Conservation (phyloP, 2,329 filamentous ascomycete genomes). For the Penicillium sp. region DNA sequence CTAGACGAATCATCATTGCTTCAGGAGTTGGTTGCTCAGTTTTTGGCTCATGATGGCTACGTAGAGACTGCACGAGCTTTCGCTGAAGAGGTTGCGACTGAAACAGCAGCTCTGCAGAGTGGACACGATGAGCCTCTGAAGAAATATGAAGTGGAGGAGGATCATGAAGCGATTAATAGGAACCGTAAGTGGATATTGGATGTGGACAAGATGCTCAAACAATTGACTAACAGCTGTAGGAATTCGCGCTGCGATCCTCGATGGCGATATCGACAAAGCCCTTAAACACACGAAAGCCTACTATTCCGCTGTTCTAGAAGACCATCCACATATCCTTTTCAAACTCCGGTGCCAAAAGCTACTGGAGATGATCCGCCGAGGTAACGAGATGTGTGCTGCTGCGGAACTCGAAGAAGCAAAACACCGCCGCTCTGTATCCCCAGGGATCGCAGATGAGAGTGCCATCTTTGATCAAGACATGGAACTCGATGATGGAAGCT, state of each 20-base stretch:
- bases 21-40: constrained; percentile 82
- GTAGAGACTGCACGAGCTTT: constrained; percentile 91
- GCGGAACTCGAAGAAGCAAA: constrained; percentile 31
- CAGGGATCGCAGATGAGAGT: constrained; percentile 43
- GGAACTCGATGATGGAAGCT: constrained; percentile 53
- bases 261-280: constrained; percentile 88
- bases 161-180: constrained; percentile 80
- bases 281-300: constrained; percentile 76
- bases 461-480: constrained; percentile 54
- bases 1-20: constrained; percentile 75
- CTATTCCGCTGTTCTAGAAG: constrained; percentile 76
- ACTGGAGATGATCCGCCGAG: constrained; percentile 85
- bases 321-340: constrained; percentile 85
- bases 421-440: constrained; percentile 38
- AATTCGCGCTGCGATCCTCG: constrained; percentile 82
- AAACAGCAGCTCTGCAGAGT: constrained; percentile 68
- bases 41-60: constrained; percentile 91
- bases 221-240: constrained; percentile 49
- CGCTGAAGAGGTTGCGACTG: constrained; percentile 72
- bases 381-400: constrained; percentile 60
- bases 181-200: constrained; percentile 63
- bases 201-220: neutral
- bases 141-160: constrained; percentile 70
- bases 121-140: constrained; percentile 54
- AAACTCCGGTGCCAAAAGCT: constrained; percentile 87